These are phyloP conservation scores for Cladophialophora chaetospira DNA, from an alignment of 2,329 filamentous ascomycete species.

Conservation along the genomic window DNA sequence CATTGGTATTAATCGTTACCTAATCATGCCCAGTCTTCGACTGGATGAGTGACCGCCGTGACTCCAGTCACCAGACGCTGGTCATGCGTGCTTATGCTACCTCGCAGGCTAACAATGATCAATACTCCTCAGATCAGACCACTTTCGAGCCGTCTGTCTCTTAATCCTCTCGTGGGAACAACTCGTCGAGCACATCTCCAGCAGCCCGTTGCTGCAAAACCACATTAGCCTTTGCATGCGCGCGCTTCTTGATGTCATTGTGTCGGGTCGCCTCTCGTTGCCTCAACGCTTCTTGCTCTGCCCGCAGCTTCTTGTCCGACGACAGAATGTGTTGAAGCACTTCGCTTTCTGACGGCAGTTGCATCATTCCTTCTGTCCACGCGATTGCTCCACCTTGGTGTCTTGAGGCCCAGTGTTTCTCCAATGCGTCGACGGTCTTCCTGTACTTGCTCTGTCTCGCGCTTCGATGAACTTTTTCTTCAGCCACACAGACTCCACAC, in stretches of 20 bases:
- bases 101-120: background rate
- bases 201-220: constrained; percentile 21
- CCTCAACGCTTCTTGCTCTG: constrained; percentile 20
- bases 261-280: constrained; percentile 1
- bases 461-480: constrained; percentile 2
- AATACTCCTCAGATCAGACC: background rate
- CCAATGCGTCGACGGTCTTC: constrained; percentile 18
- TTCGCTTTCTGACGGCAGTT: constrained; percentile 30
- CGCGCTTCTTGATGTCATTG: constrained; percentile 20
- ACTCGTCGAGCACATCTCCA: constrained; percentile 20
- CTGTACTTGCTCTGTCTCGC: constrained; percentile 14
- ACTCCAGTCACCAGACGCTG: background rate
- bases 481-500: constrained; percentile 27
- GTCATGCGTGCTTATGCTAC: background rate
- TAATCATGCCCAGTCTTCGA: too few relatives aligned
- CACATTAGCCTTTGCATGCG: constrained; percentile 23
- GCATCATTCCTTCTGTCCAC: constrained; percentile 25
- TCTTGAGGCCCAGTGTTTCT: constrained; percentile 29
- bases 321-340: constrained; percentile 23
- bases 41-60: too few relatives aligned
- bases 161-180: constrained; percentile 13
- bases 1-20: too few relatives aligned
- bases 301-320: constrained; percentile 23
- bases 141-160: background rate
- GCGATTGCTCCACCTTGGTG: constrained; percentile 12